Base-by-base conservation (phyloP, 2,329 filamentous ascomycete species). In the Botrytis cinerea region DNA sequence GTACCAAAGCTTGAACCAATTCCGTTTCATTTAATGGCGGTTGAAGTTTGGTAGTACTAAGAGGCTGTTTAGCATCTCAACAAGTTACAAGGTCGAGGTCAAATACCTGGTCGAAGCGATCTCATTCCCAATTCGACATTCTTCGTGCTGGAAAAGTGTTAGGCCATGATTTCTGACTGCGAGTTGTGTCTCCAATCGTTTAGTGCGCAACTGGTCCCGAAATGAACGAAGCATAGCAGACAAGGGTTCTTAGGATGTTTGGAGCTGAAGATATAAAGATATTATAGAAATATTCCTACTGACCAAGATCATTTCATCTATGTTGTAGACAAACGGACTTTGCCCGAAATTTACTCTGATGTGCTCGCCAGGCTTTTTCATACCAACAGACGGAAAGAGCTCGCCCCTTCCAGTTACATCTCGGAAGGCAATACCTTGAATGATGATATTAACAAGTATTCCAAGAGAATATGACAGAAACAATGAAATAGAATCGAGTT, bases 291-390 rank as follows among this genome's bases (percentile, higher is more conserved):
- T 43, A 51, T 28, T 45, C 51, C 70, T 72, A 83, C 87, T 79
- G 86, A 93, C 93, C 85, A 87, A 88, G 84, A 97, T 91, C 86
- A 96, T 89, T 74, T 89, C 88, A 82, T 98, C 93, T 78, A 99
- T 98, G 81, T 98, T 93, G 83, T 92, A 99, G 62, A 93, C 87
- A 82, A 98, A 98, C 5, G 92, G 92, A 71, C 87, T 88, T 82
- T 91, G 89, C 64, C 90, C 90, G 83, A 92, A 92, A 79, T 92
- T 92, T 76, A 86, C 88, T 74, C 85, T 83, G 73, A 92, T 81
- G 76, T 89, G 86, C 78, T 92, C 90, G 62, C 89, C 88, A 0
- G 86, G 82, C 79, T 88, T 90, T 80, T 91, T 92, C 70, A 92
- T 83, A n/a, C 90, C 90, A 38, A 92, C 84, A 0, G 86, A 84